phyloP scores from a whole-genome alignment of 345 rosid species.

The Murraya koenigii region DNA sequence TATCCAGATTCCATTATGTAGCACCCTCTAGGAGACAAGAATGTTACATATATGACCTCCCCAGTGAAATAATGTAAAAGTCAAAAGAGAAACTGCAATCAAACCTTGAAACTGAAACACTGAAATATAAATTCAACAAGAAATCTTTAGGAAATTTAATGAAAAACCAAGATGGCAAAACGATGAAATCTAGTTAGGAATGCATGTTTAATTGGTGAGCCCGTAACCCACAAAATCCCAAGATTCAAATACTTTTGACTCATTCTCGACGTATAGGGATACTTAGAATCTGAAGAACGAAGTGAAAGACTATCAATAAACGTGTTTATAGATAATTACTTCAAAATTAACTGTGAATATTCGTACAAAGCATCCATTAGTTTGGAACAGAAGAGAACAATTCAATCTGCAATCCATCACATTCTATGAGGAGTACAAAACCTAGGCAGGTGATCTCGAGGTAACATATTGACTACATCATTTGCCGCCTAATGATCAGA shows the following conservation, averaged over 20 bases:
- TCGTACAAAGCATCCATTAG: background rate
- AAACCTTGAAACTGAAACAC: background rate
- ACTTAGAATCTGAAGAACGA: background rate
- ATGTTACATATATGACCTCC: background rate
- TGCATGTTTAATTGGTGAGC: background rate
- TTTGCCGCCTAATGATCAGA: background rate
- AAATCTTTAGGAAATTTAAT: background rate
- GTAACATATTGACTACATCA: background rate
- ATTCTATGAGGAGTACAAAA: background rate
- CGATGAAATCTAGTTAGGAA: background rate
- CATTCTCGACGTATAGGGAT: background rate
- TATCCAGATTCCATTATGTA: no score
- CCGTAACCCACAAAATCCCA: background rate
- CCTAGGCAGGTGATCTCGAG: background rate
- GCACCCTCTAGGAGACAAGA: no score
- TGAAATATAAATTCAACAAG: background rate
- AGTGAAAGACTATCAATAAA: background rate
- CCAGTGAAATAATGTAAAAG: background rate
- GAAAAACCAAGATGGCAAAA: background rate
- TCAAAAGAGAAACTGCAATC: background rate
- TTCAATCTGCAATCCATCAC: background rate
- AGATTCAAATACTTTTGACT: background rate
- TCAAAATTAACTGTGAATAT: background rate
- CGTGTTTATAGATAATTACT: background rate
- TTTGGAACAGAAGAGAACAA: background rate